Conservation (phyloP, 1,139 yeast species). For the Pichia sp. region DNA sequence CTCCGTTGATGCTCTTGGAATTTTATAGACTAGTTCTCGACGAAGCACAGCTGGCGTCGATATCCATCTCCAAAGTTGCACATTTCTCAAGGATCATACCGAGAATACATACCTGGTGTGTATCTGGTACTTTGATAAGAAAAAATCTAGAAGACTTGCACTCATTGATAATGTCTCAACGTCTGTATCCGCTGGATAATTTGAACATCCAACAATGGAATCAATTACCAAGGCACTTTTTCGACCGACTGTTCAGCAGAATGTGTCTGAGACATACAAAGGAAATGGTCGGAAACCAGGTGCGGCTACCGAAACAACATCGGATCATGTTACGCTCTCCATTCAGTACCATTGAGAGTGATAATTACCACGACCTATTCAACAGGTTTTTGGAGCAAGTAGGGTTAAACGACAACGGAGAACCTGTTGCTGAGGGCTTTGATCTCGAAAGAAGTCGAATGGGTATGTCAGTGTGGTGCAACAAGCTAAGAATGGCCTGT, state of each 20-base stretch:
- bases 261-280: conserved; percentile 76
- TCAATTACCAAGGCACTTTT: conserved; percentile 23
- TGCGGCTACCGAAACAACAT: conserved; percentile 71
- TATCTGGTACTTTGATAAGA: conserved; percentile 88
- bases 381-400: conserved; percentile 59
- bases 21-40: conserved; percentile 89
- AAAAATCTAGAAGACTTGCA: conserved; percentile 61
- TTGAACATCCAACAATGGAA: conserved; percentile 30
- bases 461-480: conserved; percentile 62
- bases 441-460: conserved; percentile 43
- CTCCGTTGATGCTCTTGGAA: conserved; percentile 78
- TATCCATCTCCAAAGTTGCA: conserved; percentile 70
- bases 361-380: conserved; percentile 65
- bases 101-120: conserved; percentile 91
- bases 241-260: conserved; percentile 34
- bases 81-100: conserved; percentile 77
- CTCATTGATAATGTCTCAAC: conserved; percentile 64
- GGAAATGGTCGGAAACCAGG: conserved; percentile 72
- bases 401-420: conserved; percentile 55
- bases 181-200: conserved; percentile 57
- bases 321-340: conserved; percentile 66
- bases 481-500: conserved; percentile 68
- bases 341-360: conserved; percentile 77
- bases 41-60: conserved; percentile 90
- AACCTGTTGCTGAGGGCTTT: conserved; percentile 49